Evolutionary conservation across 2,329 filamentous ascomycete species (phyloP), one percentile per base, ranked within the genome.

Genomic region (Tolypocladium capitatum): DNA sequence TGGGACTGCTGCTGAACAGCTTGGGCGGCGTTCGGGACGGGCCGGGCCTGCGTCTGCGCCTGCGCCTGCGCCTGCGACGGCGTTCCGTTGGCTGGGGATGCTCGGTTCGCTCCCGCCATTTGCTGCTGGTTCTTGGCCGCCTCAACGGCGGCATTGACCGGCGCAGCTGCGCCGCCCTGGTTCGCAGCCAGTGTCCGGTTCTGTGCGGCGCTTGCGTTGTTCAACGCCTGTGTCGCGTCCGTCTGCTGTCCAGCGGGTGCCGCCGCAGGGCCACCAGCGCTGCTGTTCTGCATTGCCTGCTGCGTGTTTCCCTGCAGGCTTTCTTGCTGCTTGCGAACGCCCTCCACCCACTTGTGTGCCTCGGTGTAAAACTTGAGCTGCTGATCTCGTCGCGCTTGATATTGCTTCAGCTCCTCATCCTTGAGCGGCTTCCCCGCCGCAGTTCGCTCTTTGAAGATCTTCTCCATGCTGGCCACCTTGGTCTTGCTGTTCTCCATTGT

Each of bases 321-420:
- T 32, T 64, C 65, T 48, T 74, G 72, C 43, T 71, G 66, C 47
- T 70, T 70, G 4, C 74, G 64, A 38, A 77, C 70, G 5, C 53
- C 59, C 14, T 72, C 70, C 3, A 76, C 68, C 54, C 72, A 76
- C 20, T 63, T 66, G 24, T 70, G 66, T 0, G 73, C 72, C 2
- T 76, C 71, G 0, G 57, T 57, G 51, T 75, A 67, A 9, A 63
- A 52, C 51, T 74, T 77, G 16, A 69, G 60, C 11, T 69, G 59
- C 16, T 65, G 59, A 2, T 70, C 70, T 50, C 68, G 71, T 36
- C 67, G 66, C 2, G 70, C 63, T 36, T 70, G 64, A 13, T 68
- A 63, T 24, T 68, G 64, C 48, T 68, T 70, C 31, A 68, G 56
- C 45, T 78, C 74, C 2, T 76, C 73, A 1, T 71, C 60, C 4